Conservation (phyloP, 2,329 filamentous ascomycete genomes). For the Cryoendolithus antarcticus region DNA sequence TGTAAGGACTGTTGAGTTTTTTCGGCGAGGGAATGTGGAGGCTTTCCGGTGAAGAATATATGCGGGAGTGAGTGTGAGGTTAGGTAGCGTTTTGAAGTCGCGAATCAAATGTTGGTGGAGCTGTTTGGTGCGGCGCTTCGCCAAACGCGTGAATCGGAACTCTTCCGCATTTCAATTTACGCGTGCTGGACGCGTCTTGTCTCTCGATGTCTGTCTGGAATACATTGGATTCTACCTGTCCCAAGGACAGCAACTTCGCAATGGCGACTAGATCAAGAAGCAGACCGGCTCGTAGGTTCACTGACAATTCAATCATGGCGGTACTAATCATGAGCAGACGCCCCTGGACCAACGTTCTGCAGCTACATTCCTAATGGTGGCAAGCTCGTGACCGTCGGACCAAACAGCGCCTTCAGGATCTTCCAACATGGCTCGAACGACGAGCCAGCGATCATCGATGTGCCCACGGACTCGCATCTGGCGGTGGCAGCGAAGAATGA, state of each 20-base stretch:
- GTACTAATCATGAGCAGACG: slow-evolving; percentile 41
- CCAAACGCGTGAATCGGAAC: no score
- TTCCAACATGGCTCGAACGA: slow-evolving; percentile 87
- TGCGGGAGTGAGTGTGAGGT: no score
- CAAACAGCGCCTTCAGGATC: slow-evolving; percentile 85
- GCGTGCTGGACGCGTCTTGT: no score
- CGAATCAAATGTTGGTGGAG: no score
- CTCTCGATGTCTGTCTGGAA: no score
- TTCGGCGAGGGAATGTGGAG: background rate
- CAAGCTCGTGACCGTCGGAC: slow-evolving; percentile 79
- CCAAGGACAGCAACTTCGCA: background rate
- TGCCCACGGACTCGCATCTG: slow-evolving; percentile 75
- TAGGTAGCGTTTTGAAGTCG: no score
- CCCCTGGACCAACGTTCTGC: slow-evolving; percentile 73
- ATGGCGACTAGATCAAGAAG: slow-evolving; percentile 42
- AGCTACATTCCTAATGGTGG: slow-evolving; percentile 81
- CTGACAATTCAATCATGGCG: no score
- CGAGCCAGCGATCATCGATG: slow-evolving; percentile 84
- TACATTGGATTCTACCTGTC: no score
- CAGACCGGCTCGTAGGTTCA: slow-evolving; percentile 44
- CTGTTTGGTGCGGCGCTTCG: no score
- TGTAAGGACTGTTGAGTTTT: slow-evolving; percentile 2
- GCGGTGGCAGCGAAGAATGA: slow-evolving; percentile 65
- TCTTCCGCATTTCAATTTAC: no score
- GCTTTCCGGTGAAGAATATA: background rate